phyloP scores from a whole-genome alignment of 2,329 filamentous ascomycete species.

The Dothistroma pini region DNA sequence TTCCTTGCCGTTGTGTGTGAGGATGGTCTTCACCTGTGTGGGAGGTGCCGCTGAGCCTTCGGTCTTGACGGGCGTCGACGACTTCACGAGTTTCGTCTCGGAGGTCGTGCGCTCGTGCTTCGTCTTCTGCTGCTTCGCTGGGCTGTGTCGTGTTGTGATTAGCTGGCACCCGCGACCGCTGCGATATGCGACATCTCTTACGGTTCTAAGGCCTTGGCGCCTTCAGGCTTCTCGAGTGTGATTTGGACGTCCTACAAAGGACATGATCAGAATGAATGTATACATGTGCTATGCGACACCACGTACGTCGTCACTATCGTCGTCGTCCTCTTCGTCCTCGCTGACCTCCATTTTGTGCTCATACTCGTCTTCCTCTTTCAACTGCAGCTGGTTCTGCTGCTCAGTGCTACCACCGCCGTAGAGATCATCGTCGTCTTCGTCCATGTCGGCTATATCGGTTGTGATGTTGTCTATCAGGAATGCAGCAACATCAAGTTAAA shows the following conservation, averaged over 20 bases:
- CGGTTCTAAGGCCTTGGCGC: slow-evolving; percentile 28
- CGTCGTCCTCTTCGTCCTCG: slow-evolving; percentile 44
- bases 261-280: slow-evolving; percentile 7
- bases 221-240: slow-evolving; percentile 48
- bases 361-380: slow-evolving; percentile 29
- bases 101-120: slow-evolving; percentile 13
- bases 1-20: slow-evolving; percentile 45
- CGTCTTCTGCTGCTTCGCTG: slow-evolving; percentile 16
- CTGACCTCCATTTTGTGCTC: slow-evolving; percentile 45
- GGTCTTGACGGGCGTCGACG: slow-evolving; percentile 18
- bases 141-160: not conserved
- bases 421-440: slow-evolving; percentile 53
- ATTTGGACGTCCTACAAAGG: slow-evolving; percentile 49
- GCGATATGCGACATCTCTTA: slow-evolving; percentile 7
- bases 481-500: slow-evolving; percentile 3
- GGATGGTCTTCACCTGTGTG: slow-evolving; percentile 31
- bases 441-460: slow-evolving; percentile 35
- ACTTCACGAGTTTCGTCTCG: slow-evolving; percentile 15
- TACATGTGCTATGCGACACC: not conserved
- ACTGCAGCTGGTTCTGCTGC: slow-evolving; percentile 26
- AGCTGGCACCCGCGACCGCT: not conserved
- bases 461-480: slow-evolving; percentile 1
- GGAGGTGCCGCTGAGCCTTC: slow-evolving; percentile 20
- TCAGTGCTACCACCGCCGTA: slow-evolving; percentile 36
- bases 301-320: slow-evolving; percentile 40